Evolutionary conservation across 352 stramenopile genomes (phyloP).

Genomic region (Pythium phragmitis): DNA sequence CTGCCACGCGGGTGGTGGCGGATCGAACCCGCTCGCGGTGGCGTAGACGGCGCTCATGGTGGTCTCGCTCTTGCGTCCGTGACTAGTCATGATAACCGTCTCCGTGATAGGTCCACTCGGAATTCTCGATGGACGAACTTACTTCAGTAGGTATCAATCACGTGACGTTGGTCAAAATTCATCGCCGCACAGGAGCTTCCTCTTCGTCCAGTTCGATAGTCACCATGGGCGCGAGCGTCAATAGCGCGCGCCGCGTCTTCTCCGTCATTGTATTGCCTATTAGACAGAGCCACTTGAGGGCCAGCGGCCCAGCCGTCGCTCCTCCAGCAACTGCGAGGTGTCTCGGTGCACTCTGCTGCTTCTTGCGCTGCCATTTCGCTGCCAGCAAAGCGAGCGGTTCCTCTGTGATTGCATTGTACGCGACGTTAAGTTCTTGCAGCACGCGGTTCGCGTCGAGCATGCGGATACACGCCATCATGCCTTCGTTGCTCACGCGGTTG

Average conservation of each 20-base stretch:
- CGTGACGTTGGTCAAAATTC: constrained; percentile 3
- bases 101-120: too few species aligned
- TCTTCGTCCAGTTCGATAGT: constrained; percentile 45
- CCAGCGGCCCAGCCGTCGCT: constrained; percentile 5
- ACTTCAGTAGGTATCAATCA: constrained; percentile 7
- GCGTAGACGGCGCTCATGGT: constrained; percentile 34
- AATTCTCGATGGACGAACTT: background rate
- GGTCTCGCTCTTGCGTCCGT: constrained; percentile 8
- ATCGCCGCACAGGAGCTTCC: constrained; percentile 27
- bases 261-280: constrained; percentile 63
- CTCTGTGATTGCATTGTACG: constrained; percentile 73
- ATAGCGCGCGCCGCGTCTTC: constrained; percentile 36
- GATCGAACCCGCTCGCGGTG: constrained; percentile 25
- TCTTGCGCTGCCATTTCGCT: constrained; percentile 30
- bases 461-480: constrained; percentile 55
- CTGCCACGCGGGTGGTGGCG: constrained; percentile 15
- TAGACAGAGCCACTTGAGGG: constrained; percentile 57
- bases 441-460: constrained; percentile 55
- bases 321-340: too few species aligned
- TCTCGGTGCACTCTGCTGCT: background rate
- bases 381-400: constrained; percentile 54
- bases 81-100: background rate
- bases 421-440: constrained; percentile 71
- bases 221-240: constrained; percentile 31
- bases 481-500: constrained; percentile 76